Conservation (phyloP, 805 yeast genomes). For the Monosporozyma solicola region DNA sequence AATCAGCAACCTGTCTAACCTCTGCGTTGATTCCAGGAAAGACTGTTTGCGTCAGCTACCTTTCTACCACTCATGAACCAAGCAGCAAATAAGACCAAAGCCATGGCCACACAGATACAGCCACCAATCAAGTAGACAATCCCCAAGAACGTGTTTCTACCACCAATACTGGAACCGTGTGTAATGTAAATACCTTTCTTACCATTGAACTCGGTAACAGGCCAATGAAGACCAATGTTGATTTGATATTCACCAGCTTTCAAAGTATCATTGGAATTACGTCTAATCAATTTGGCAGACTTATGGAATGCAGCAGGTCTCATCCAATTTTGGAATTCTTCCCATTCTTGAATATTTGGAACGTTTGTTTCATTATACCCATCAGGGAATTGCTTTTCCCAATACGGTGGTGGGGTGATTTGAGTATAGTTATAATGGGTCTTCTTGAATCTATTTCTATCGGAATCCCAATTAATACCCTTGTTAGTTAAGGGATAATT, state of each 20-base stretch:
- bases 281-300: conserved; percentile 55
- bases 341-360: conserved; percentile 70
- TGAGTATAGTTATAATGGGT: conserved; percentile 59
- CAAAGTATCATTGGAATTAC: conserved; percentile 51
- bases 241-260: conserved; percentile 54
- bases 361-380: conserved; percentile 81
- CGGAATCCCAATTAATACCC: conserved; percentile 82
- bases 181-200: conserved; percentile 57
- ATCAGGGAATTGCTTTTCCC: conserved; percentile 70
- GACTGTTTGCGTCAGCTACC: conserved; percentile 57
- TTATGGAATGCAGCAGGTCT: conserved; percentile 68
- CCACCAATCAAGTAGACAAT: conserved; percentile 70
- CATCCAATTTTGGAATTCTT: conserved; percentile 95
- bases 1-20: neutral
- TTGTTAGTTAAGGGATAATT: conserved; percentile 35
- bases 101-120: conserved; percentile 53
- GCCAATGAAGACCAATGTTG: conserved; percentile 67
- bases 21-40: conserved; percentile 60
- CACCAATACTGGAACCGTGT: conserved; percentile 67
- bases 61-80: conserved; percentile 60
- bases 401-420: conserved; percentile 90
- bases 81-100: conserved; percentile 42
- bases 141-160: conserved; percentile 66
- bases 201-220: conserved; percentile 61
- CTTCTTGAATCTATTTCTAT: conserved; percentile 59